Evolutionary conservation across 305 asterid genomes (phyloP), one percentile per base, ranked within the genome.

Genomic region (Withania somnifera): DNA sequence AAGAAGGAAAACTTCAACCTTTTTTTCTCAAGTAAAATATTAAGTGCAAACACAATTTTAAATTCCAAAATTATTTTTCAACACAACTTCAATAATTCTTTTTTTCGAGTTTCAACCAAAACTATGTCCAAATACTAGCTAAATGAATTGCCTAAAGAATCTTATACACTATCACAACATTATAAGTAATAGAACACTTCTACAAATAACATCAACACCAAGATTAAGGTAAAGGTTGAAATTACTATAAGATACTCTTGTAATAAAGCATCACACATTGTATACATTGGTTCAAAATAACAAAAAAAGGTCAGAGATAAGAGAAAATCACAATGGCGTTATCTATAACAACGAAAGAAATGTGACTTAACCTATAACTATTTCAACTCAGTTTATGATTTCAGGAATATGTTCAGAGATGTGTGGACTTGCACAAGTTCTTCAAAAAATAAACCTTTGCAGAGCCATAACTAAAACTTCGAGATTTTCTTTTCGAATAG

Each of bases 391-490:
- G 45, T 50, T 26, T 9, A 50, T 11, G 45, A 50, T 30, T 26
- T 50, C 80, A 51, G 28, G 38, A 30, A 75, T 75, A 75, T 75
- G 45, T 75, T 75, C 9, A 24, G n/a, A 75, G 28, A 75, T 28
- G 8, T 28, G 4, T 15, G 60, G n/a, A 75, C 24, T 75, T 28
- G 45, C 80, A 75, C 28, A 50, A 82, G 52, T 32, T 47, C 34
- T 75, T 51, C 60, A 50, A 15, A 57, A n/a, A n/a, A 34, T 69
- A 52, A 76, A 95, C 98, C 97, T 95, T 95, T 19, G 98, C 99
- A 95, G 90, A 87, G 92, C 90, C 95, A 93, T 86, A 58, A 95
- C 99, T 88, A 95, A 91, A 78, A 93, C 99, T 82, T 95, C 98
- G 5, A 98, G 94, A 86, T 92, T 92, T 61, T 93, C 99, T 80